Percentiles rank a stretch among this genome's conserved stretches.
Evolutionary conservation across 208 protist genomes (phyloP).

Genomic region (Leishmania major): DNA sequence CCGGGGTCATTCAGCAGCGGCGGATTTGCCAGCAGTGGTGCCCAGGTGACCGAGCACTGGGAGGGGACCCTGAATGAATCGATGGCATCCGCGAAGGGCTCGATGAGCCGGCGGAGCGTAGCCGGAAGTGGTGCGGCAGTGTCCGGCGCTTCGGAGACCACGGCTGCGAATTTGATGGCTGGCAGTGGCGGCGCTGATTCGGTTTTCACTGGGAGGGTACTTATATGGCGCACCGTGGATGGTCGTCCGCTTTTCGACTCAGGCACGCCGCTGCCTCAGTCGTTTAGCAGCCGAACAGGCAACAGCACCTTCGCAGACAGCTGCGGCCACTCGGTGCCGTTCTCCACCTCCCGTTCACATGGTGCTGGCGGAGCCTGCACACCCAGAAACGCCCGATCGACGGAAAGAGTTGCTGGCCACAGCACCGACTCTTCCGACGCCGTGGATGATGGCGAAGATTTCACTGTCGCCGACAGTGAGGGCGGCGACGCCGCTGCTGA

Average conservation of each 20-base stretch:
- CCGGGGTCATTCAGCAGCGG: neutral
- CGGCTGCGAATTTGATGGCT: too few species aligned
- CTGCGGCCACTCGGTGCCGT: neutral
- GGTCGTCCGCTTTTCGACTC: conserved; percentile 34
- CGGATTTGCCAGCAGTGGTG: neutral
- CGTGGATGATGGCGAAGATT: conserved; percentile 1
- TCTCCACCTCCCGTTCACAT: too few species aligned
- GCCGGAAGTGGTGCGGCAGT: neutral
- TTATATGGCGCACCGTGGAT: conserved; percentile 40
- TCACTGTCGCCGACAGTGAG: neutral
- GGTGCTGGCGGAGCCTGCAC: neutral
- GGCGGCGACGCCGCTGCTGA: neutral
- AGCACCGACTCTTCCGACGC: neutral
- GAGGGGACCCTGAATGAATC: neutral
- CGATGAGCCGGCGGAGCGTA: neutral
- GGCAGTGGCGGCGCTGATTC: conserved; percentile 13
- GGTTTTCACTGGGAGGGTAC: conserved; percentile 36
- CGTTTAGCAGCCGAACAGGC: neutral
- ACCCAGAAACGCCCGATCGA: neutral
- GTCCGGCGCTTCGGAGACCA: neutral
- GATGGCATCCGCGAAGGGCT: neutral
- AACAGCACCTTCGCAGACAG: neutral
- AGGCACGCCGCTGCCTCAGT: neutral
- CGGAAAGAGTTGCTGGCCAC: conserved; percentile 3
- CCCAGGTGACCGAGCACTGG: neutral